Evolutionary conservation across 108 stramenopile species (phyloP).

Genomic region (Pseudonitzschia multiseries): DNA sequence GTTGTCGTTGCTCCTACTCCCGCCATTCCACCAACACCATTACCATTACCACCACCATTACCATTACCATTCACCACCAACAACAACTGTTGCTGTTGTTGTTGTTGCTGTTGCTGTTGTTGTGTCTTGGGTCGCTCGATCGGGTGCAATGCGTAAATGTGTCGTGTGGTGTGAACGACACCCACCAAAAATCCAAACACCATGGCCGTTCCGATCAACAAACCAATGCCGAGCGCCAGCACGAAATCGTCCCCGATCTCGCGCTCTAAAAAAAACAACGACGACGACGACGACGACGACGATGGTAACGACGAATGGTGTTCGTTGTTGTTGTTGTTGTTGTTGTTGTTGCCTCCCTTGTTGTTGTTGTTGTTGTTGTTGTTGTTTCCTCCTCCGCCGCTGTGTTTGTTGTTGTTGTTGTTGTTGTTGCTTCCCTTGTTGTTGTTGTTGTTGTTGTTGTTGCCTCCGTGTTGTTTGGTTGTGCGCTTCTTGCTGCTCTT

Average conservation of each 20-base stretch:
- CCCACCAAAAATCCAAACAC: conserved; percentile 69
- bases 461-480: too few relatives aligned
- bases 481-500: background rate
- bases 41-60: too few relatives aligned
- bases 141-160: background rate
- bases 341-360: conserved; percentile 1
- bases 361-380: background rate
- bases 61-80: too few relatives aligned
- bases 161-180: conserved; percentile 50
- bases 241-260: conserved; percentile 52
- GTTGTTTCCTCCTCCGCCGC: too few relatives aligned
- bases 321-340: too few relatives aligned
- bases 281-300: background rate
- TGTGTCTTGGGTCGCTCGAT: background rate
- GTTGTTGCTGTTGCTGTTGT: background rate
- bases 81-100: background rate
- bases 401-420: background rate
- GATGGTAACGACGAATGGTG: background rate
- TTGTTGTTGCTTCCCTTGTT: background rate
- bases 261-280: conserved; percentile 42
- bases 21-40: too few relatives aligned
- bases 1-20: too few relatives aligned
- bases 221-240: conserved; percentile 52
- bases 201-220: conserved; percentile 57
- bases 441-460: background rate